phyloP scores from a whole-genome alignment of 2,329 filamentous ascomycete genomes.

The Aspergillus texensis region DNA sequence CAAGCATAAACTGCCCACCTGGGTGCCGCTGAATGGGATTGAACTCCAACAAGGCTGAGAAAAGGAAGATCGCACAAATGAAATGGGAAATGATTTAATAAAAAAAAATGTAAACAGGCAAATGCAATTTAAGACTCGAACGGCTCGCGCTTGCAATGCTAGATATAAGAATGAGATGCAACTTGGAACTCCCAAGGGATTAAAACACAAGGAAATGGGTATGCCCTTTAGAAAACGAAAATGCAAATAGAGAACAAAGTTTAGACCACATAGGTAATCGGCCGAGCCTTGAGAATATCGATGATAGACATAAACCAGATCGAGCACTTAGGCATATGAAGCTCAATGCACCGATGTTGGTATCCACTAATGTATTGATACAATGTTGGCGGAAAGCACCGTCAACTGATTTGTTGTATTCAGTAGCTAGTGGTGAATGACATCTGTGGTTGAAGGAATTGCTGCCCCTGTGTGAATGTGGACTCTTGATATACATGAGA shows the following conservation, averaged over 20 bases:
- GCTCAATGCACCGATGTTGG: conserved; percentile 7
- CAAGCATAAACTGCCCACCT: conserved; percentile 3
- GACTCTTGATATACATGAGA: conserved; percentile 41
- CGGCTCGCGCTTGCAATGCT: conserved; percentile 52
- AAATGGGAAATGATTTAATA: conserved; percentile 3
- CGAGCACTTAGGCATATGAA: conserved; percentile 19
- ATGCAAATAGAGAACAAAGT: conserved; percentile 25
- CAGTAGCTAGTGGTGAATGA: conserved; percentile 37
- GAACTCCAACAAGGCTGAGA: conserved; percentile 15
- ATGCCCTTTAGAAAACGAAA: conserved; percentile 37
- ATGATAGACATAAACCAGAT: conserved; percentile 19
- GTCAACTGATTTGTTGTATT: conserved; percentile 14
- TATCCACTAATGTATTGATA: conserved; percentile 14
- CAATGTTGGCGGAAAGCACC: conserved; percentile 8
- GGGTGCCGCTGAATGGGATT: conserved; percentile 8
- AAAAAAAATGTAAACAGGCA: conserved; percentile 19
- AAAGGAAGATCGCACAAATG: conserved; percentile 14
- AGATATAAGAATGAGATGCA: conserved; percentile 43
- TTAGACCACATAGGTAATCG: conserved; percentile 13
- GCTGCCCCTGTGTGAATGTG: conserved; percentile 37
- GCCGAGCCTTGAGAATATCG: conserved; percentile 15
- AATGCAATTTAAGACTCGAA: conserved; percentile 34
- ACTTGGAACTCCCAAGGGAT: conserved; percentile 34
- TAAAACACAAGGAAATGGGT: conserved; percentile 37
- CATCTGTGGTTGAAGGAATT: conserved; percentile 39